Evolutionary conservation across 441 rosid species (phyloP).

Genomic region (Erysimum cheiri): DNA sequence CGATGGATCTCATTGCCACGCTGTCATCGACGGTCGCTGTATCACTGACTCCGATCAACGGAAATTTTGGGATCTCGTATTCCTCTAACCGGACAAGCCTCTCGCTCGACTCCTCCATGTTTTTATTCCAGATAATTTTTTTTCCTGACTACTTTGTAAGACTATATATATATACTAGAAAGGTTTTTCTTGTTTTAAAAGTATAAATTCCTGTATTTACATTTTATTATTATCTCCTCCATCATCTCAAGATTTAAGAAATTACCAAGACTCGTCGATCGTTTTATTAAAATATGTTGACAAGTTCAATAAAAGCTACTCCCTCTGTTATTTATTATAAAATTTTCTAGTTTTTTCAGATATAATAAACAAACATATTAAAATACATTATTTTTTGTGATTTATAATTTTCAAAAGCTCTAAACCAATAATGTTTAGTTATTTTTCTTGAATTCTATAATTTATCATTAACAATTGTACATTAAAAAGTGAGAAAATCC

Average conservation of each 20-base stretch:
- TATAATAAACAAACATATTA: too few species aligned
- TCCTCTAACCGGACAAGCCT: conserved; percentile 7
- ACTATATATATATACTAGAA: background rate
- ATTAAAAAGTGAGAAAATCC: too few species aligned
- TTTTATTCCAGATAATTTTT: background rate
- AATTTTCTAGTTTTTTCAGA: too few species aligned
- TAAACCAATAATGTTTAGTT: too few species aligned
- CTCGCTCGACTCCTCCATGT: conserved; percentile 13
- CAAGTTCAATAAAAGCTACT: background rate
- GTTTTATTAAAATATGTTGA: background rate
- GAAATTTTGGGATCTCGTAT: background rate
- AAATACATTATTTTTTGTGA: too few species aligned
- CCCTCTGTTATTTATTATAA: too few species aligned
- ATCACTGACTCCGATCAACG: background rate
- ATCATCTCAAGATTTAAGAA: background rate
- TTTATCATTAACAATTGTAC: too few species aligned
- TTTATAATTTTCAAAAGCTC: too few species aligned
- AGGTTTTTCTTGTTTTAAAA: background rate
- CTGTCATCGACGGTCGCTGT: background rate
- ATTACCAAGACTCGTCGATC: background rate
- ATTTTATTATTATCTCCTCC: background rate
- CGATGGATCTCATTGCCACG: background rate
- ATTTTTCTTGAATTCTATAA: too few species aligned
- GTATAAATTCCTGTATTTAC: background rate
- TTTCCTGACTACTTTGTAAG: background rate